Evolutionary conservation across 176 grass and related monocot species (phyloP), one percentile per base, ranked within the genome.

Genomic region (Triticum monococcum): DNA sequence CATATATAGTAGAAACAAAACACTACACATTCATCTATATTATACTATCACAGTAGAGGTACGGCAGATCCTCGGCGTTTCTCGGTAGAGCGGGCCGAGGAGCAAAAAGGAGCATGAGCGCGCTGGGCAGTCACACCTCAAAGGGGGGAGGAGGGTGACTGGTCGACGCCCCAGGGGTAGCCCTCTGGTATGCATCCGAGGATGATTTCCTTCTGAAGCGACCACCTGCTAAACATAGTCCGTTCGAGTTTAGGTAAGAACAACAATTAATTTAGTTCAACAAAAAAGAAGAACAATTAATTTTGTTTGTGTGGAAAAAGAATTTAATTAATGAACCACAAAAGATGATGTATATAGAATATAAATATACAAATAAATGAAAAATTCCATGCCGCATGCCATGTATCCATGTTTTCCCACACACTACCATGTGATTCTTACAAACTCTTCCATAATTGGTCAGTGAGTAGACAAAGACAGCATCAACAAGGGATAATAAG

Each of bases 131-230:
- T 98, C 91, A 98, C 87, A 98, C 89, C 72, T 95, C 95, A 60
- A 89, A 89, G 16, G 89, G 52, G 72, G 95, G 86, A 78, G 95
- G 87, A 78, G 89, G 28, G 2, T 87, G 83, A 38, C 82, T 95
- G 40, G 84, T 87, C 2, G 89, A 85, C 16, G 89, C 72, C 24
- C 80, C 93, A 5, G 88, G 26, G 14, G 79, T 73, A 17, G 77
- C 86, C 86, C 89, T 95, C 74, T 90, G 89, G 22, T 93, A 98
- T 66, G 95, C 88, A 38, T 98, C 95, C 0, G 93, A 98, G 4
- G 71, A 88, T 77, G 93, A 98, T 92, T 98, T 98, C 93, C 95
- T 95, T 89, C 95, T 89, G 77, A 98, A 93, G 79, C 95, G 93
- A 28, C 93, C 93, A 73, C 80, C 89, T 88, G 79, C 57, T 86